Base-by-base conservation (phyloP, 129 eudicot genomes). In the Dittrichia graveolens region DNA sequence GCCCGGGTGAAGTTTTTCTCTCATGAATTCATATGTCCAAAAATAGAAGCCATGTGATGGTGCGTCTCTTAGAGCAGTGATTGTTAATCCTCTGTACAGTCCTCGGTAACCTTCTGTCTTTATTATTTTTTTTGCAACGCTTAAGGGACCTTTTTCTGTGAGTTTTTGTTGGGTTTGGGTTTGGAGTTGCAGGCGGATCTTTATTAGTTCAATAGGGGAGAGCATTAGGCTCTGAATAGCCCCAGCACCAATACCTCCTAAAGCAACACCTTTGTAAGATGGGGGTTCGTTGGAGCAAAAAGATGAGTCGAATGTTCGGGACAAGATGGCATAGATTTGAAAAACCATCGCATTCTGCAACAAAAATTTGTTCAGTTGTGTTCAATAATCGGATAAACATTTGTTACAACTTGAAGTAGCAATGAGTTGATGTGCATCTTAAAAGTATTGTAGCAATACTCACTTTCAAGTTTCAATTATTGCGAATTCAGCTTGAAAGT, bases 271-370 rank as follows among this genome's bases (percentile, higher is more conserved):
- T 75, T 71, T 88, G 91, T 83, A 86, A 34, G 99, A 95, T 5
- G 99, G 97, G 5, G 97, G 99, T 5, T 86, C 95, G 43, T 74
- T 66, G 3, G 85, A 15, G 15, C 67, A 42, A 24, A 41, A 6
- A 43, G 88, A 79, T 4, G 78, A 66, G 87, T 85, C 99, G 4
- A 85, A 85, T 38, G 90, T 82, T 62, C 97, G 87, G 1, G 99
- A 88, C 43, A 95, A 85, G 65, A 81, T 74, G 0, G 99, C 99
- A 52, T 95, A 91, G 38, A 84, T 83, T 82, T 95, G 97, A 78
- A 95, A 95, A 57, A 80, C 97, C 83, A 95, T 78, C 2, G 99
- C 99, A 73, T 95, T 95, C 99, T 95, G 95, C 88, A 77, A 39
- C 14, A 50, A 38, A 47, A 54, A 76, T 68, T 38, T 61, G 70